Conservation (phyloP, 768 basidiomycete genomes). For the Mycena belliarum region DNA sequence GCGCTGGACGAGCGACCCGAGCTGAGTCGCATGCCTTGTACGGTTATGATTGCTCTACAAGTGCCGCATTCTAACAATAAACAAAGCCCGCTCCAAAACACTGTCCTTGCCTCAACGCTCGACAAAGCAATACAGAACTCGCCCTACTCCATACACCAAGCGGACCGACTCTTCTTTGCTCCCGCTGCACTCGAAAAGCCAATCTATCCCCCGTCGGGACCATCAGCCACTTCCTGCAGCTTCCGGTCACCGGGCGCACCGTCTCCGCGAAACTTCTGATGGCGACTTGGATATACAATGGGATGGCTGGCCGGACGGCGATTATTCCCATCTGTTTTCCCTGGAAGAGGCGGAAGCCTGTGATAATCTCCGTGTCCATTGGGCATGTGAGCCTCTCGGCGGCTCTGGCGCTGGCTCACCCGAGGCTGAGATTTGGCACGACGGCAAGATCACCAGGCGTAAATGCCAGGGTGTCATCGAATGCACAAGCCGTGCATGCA, state of each 20-base stretch:
- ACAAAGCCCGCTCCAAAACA: no score
- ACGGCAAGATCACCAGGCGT: background rate
- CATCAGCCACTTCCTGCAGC: no score
- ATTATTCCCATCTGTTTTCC: background rate
- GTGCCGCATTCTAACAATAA: no score
- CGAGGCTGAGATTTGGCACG: background rate
- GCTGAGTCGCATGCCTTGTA: no score
- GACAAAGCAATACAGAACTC: no score
- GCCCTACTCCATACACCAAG: no score
- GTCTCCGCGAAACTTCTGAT: background rate
- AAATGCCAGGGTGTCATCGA: background rate
- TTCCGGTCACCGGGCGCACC: background rate
- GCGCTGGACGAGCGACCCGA: background rate
- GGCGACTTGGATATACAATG: background rate
- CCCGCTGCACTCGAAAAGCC: no score
- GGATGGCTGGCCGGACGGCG: slow-evolving; percentile 9
- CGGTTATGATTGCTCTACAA: no score
- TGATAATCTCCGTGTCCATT: background rate
- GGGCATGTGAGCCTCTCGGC: background rate
- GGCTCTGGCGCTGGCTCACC: background rate
- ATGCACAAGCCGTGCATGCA: background rate
- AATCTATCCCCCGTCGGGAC: no score
- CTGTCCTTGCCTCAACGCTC: no score
- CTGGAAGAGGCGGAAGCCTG: background rate
- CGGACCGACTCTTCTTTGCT: no score